Conservation (phyloP, 768 basidiomycete genomes). For the Ramaria sp. region DNA sequence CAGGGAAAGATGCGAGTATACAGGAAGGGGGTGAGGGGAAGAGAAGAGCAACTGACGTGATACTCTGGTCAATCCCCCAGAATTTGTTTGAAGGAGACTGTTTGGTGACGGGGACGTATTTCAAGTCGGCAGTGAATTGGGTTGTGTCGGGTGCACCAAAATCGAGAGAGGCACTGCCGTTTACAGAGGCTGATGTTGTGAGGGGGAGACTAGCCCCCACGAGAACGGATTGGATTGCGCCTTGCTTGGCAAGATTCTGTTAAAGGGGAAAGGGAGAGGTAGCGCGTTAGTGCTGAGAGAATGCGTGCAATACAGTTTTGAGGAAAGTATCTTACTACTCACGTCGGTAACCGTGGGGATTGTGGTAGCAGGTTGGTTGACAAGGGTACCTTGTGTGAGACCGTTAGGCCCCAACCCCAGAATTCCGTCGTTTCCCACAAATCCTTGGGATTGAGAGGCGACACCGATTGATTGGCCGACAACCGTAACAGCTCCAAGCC, state of each 20-base stretch:
- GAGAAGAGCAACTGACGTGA: too few relatives aligned
- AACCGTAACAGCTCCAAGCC: slow-evolving; percentile 23
- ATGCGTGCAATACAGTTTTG: too few relatives aligned
- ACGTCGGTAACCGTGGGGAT: slow-evolving; percentile 42
- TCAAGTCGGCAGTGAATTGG: slow-evolving; percentile 19
- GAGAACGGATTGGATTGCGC: background rate
- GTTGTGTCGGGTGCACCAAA: slow-evolving; percentile 22
- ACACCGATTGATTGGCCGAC: slow-evolving; percentile 54
- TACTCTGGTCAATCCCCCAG: slow-evolving; percentile 15
- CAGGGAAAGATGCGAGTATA: too few relatives aligned
- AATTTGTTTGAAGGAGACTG: slow-evolving; percentile 9
- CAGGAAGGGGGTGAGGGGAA: too few relatives aligned
- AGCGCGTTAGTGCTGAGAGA: background rate
- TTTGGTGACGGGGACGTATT: slow-evolving; percentile 18
- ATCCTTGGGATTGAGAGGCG: slow-evolving; percentile 34
- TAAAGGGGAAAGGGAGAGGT: too few relatives aligned
- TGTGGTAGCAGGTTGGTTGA: slow-evolving; percentile 19
- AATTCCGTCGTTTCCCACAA: slow-evolving; percentile 44
- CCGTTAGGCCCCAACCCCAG: slow-evolving; percentile 53
- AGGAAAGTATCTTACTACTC: background rate
- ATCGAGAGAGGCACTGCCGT: background rate
- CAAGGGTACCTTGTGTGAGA: slow-evolving; percentile 33
- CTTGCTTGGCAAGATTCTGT: slow-evolving; percentile 2
- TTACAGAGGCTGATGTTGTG: background rate
- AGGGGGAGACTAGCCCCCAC: background rate